These are phyloP conservation scores for Talaromyces wortmannii DNA, from an alignment of 495 filamentous ascomycete genomes.

Conservation along the genomic window DNA sequence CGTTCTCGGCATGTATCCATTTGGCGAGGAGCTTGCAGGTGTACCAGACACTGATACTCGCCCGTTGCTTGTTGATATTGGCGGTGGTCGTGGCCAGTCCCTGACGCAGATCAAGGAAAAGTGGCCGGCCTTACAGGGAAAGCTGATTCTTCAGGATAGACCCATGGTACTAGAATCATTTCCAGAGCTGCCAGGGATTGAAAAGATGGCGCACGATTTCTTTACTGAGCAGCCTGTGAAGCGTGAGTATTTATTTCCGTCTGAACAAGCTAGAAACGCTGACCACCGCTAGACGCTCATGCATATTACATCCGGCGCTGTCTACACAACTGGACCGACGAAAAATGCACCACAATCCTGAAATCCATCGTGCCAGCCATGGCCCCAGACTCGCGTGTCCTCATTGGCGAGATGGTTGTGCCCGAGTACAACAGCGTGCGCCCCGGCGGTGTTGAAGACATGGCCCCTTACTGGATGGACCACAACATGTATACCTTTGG, in stretches of 20 bases:
- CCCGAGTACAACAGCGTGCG: slow-evolving; percentile 11
- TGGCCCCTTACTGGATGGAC: slow-evolving; percentile 11
- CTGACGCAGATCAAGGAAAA: slow-evolving; percentile 27
- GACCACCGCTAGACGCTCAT: slow-evolving; percentile 34
- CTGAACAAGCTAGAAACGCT: too few species aligned
- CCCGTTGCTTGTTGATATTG: slow-evolving; percentile 48
- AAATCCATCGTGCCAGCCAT: slow-evolving; percentile 23
- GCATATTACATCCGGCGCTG: slow-evolving; percentile 37
- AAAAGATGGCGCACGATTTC: slow-evolving; percentile 37
- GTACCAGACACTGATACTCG: slow-evolving; percentile 44
- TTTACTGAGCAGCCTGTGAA: slow-evolving; percentile 44
- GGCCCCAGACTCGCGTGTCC: slow-evolving; percentile 25
- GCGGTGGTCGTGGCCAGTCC: slow-evolving; percentile 44
- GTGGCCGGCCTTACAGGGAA: slow-evolving; percentile 17
- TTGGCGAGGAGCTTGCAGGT: slow-evolving; percentile 65
- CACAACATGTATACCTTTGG: slow-evolving; percentile 10
- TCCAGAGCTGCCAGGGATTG: slow-evolving; percentile 8
- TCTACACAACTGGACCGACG: slow-evolving; percentile 36
- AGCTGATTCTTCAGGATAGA: slow-evolving; percentile 43
- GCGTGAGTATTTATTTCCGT: slow-evolving; percentile 5
- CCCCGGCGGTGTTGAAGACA: slow-evolving; percentile 7
- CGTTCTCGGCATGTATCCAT: slow-evolving; percentile 17
- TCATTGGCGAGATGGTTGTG: slow-evolving; percentile 41
- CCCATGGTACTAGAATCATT: slow-evolving; percentile 30
- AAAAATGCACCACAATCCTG: slow-evolving; percentile 28